These are phyloP conservation scores for Lipomyces kockii DNA, from an alignment of 805 yeast species.

Conservation along the genomic window DNA sequence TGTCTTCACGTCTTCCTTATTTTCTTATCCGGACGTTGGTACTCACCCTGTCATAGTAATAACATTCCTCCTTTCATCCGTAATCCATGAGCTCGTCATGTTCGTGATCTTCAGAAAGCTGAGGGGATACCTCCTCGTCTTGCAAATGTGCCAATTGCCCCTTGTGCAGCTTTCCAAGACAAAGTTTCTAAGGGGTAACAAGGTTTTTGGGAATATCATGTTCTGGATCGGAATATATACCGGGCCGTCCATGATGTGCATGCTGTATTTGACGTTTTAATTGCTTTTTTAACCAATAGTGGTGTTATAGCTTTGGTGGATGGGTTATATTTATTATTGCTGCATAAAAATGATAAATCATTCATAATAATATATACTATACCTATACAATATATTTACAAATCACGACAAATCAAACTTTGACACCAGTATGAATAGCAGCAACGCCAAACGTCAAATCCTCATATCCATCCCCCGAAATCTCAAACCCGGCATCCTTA, in stretches of 20 bases:
- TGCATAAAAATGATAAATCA: not conserved
- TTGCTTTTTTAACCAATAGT: not conserved
- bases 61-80: conserved; percentile 77
- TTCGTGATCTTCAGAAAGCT: conserved; percentile 77
- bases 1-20: conserved; percentile 48
- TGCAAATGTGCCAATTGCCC: conserved; percentile 91
- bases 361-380: not conserved
- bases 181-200: conserved; percentile 58
- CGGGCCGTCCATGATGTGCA: conserved; percentile 88
- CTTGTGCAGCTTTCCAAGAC: conserved; percentile 67
- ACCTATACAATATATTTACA: not conserved
- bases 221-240: conserved; percentile 92
- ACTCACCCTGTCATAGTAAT: conserved; percentile 21
- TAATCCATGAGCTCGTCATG: conserved; percentile 93
- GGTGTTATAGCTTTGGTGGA: not conserved
- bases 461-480: conserved; percentile 91
- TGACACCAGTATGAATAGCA: conserved; percentile 93
- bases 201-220: conserved; percentile 72
- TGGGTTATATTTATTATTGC: not conserved
- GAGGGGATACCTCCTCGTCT: conserved; percentile 75
- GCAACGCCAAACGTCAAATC: conserved; percentile 93
- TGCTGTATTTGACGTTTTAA: conserved; percentile 77
- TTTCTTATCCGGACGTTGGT: not conserved
- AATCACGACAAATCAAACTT: conserved; percentile 41
- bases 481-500: conserved; percentile 90